Evolutionary conservation across 2,329 filamentous ascomycete species (phyloP), one percentile per base, ranked within the genome.

Genomic region (Diplodia sapinea): DNA sequence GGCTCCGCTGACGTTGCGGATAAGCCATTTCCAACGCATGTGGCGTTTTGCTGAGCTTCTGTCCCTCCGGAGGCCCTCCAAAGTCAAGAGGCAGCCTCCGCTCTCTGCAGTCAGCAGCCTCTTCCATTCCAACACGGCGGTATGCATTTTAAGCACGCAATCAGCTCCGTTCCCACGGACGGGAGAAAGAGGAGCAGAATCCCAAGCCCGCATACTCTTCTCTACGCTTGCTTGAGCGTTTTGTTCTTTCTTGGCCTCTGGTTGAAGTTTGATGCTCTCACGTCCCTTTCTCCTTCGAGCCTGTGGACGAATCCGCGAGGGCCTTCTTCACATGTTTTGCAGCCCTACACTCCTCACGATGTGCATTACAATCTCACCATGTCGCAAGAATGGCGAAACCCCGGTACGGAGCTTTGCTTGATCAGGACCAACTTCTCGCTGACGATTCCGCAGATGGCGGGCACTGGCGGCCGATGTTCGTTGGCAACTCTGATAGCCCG

Each of bases 401-500:
- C 55, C 6, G 55, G 55, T 57, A 43, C 8, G 20, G n/a, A 11
- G 11, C 23, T 17, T 9, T 12, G 3, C 26, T 51, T 8, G 3
- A 11, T 51, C n/a, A 5, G 8, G 13, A 4, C 3, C 15, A 7
- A 17, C 5, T 1, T 2, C 23, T 11, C 12, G 20, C 55, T 57
- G 20, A 57, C n/a, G 6, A 17, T 4, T 0, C n/a, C 2, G 20
- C 2, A 65, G 62, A 65, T 20, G 62, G 62, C 11, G 62, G 62
- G 33, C 31, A 29, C n/a, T 65, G 62, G 62, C 36, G 62, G 13
- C 62, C 62, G 1, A 65, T 65, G 29, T 65, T 65, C 8, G 62
- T 65, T 8, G 62, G 62, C 9, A 65, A 65, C 49, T 52, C 50
- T 11, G 23, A 65, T n/a, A 54, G 50, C 33, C 62, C 62, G 17